Evolutionary conservation across 495 filamentous ascomycete genomes (phyloP), one percentile per base, ranked within the genome.

Genomic region (Lophium mytilinum): DNA sequence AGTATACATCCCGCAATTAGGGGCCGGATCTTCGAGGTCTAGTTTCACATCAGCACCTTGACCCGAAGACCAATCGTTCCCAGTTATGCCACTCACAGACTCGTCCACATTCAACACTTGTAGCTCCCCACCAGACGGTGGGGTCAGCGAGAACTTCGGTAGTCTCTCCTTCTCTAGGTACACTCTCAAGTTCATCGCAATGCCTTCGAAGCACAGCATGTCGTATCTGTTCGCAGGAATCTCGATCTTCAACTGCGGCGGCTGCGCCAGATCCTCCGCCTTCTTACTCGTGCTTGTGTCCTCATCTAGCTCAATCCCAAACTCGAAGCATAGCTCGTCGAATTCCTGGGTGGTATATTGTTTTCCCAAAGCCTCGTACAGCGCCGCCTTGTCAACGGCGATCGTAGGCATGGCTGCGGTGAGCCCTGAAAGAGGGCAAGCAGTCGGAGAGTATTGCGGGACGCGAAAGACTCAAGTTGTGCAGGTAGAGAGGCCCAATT

Each of bases 161-260:
- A 88, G 76, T 14, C 78, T 68, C 50, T 79, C 75, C 61, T 83
- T 86, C 50, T 82, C 87, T 53, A 85, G 74, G 84, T 97, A 99
- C 72, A 99, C 88, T 68, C 95, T 95, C 53, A 99, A 79, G 82
- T 92, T 92, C 64, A 95, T 79, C 50, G 89, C 85, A 69, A 99
- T 94, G 47, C 93, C 93, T 73, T 99, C 93, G 74, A 96, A 95
- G 69, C 93, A 99, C 33, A 99, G 83, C 83, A 97, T 86, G 67
- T 99, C 93, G 83, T 97, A 97, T 80, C 92, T 83, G 71, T 99
- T 99, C 61, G 93, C 93, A 58, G 93, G 93, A 68, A 99, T 95
- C 72, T 99, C 93, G 68, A 99, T 97, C 79, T 95, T 95, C 68
- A 97, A 80, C 74, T 97, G 86, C 46, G 94, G 85, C 6, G 88